Evolutionary conservation across 805 yeast genomes (phyloP), one percentile per base, ranked within the genome.

Genomic region (Wickerhamiella nectarea): DNA sequence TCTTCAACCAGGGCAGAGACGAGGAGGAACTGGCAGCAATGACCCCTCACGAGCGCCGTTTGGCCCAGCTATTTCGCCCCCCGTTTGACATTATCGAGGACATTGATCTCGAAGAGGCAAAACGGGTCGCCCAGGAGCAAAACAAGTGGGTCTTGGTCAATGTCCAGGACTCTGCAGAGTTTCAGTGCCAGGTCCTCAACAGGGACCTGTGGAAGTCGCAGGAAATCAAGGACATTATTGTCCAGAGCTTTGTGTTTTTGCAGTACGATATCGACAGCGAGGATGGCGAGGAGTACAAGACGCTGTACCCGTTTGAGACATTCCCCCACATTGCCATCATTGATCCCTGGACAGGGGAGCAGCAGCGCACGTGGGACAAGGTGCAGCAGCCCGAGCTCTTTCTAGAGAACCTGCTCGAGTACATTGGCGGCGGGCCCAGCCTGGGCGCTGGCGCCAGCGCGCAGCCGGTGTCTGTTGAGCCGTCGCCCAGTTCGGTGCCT

Each of bases 331-430:
- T 91, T 34, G 82, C 95, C 1, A 82, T 91, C 33, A 59, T 91
- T 40, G 99, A 91, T 56, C 96, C 98, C 2, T 75, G 87, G 58
- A 91, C 98, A 0, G 97, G 97, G 18, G 99, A 91, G 61, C 70
- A 94, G 47, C 72, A 85, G 45, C 71, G 72, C 51, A 69, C 68
- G 43, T 91, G 96, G 95, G 64, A 68, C n/a, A 63, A 61, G 24
- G 78, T 75, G 1, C 93, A 93, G 0, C 63, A 64, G 15, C 66
- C 71, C 0, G 68, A 70, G 3, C 66, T 62, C 15, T 87, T 87
- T 75, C 59, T 78, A 7, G 69, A 71, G 33, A 84, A 82, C 41
- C 74, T 83, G 3, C 71, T 75, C 34, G 78, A 76, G 33, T 91
- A 91, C 59, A 63, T 89, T 12, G 49, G 51, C 6, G 18, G 25